Base-by-base conservation (phyloP, 176 grass and related monocot genomes). In the Saccharum spontaneum region DNA sequence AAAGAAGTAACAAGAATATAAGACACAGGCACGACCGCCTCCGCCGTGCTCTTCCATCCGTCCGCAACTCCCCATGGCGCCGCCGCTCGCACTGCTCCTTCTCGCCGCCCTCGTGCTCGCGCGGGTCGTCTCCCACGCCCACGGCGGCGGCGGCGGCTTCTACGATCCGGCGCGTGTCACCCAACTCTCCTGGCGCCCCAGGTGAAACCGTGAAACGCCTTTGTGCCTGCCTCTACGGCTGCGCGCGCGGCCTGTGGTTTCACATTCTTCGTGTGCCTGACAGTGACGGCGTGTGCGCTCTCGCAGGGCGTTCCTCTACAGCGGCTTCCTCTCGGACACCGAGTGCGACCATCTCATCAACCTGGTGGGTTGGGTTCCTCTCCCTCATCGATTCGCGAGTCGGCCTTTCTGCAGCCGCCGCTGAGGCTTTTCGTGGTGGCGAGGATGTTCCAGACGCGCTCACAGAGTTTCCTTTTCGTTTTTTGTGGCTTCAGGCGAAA, bases 341-440 rank as follows among this genome's bases (percentile, higher is more conserved):
- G 94, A 93, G 67, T 90, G 91, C 82, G 91, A 93, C 86, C 91
- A 96, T 79, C 54, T 93, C 46, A 49, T 96, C 31, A 43, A 80
- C 4, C 79, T 96, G 87, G 94, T 96, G 77, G 83, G 84, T 59
- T 12, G 28, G 54, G 20, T 22, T 26, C 23, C 23, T 57, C 60
- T 63, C 10, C 60, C 72, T 30, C 65, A 8, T 10, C 3, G 10
- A 24, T n/a, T 26, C 50, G 22, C 57, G 57, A 60, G 10, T 57
- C 54, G 18, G 3, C 59, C 9, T 1, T 77, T 7, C 11, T 38
- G 28, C 50, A 11, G 10, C 12, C 44, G 82, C 54, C 3, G 8
- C 11, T 41, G 62, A 54, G 50, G 16, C 17, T 6, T 54, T 48
- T 48, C 13, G 45, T 48, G 6, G 8, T 34, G 38, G 37, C 7